A percentile compares a stretch with the other conserved stretches of the same genome.
These are phyloP conservation scores for Xylariaceae sp. DNA, from an alignment of 2,329 filamentous ascomycete species.

Conservation along the genomic window DNA sequence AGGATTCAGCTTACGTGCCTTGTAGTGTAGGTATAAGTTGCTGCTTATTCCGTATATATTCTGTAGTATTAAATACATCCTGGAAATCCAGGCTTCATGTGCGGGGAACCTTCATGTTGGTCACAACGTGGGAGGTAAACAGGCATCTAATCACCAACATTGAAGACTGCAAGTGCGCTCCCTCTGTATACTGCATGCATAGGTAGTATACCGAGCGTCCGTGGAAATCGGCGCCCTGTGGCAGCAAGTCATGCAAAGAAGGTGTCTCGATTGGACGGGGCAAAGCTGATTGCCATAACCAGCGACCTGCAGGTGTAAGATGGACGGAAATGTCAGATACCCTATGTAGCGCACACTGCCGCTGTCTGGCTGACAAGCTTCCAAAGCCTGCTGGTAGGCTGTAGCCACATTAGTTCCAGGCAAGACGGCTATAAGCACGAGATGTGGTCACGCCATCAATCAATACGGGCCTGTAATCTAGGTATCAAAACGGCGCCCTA, in stretches of 20 bases:
- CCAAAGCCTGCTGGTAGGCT: constrained; percentile 10
- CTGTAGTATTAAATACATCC: background rate
- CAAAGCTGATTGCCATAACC: constrained; percentile 6
- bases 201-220: too few relatives aligned
- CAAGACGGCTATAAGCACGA: constrained; percentile 2
- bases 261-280: constrained; percentile 1
- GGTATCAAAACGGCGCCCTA: background rate
- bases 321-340: constrained; percentile 11
- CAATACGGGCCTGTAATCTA: constrained; percentile 11
- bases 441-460: constrained; percentile 12
- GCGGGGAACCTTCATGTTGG: too few relatives aligned
- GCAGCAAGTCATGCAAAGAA: background rate
- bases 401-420: too few relatives aligned
- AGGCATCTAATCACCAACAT: too few relatives aligned
- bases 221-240: too few relatives aligned
- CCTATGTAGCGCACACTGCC: too few relatives aligned
- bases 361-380: constrained; percentile 10
- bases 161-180: too few relatives aligned
- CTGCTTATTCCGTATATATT: constrained; percentile 1
- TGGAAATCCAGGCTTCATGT: background rate
- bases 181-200: too few relatives aligned
- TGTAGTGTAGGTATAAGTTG: too few relatives aligned
- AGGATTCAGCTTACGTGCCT: constrained; percentile 14
- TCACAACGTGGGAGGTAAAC: too few relatives aligned
- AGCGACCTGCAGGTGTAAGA: constrained; percentile 15